Conservation (phyloP, 148 eudicot species). For the Diospyros lotus region DNA sequence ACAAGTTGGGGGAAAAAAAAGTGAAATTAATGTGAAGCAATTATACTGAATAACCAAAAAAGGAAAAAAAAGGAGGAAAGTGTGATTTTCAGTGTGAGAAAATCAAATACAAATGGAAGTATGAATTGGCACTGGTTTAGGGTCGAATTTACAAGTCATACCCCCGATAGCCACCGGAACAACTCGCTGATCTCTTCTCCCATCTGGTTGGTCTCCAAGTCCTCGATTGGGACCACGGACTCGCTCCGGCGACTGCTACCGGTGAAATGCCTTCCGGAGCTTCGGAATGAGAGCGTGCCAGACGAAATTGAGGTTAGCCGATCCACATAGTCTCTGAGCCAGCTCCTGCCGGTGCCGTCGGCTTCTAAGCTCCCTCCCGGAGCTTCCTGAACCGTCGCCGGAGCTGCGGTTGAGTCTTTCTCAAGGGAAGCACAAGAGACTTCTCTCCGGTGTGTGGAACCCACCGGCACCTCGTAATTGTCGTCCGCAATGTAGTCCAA, state of each 20-base stretch:
- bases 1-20: neutral
- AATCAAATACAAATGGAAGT: neutral
- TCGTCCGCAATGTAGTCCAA: constrained; percentile 64
- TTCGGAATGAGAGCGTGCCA: constrained; percentile 53
- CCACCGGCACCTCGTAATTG: constrained; percentile 33
- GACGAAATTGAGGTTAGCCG: constrained; percentile 45
- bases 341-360: constrained; percentile 36
- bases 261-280: constrained; percentile 67
- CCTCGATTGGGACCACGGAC: constrained; percentile 29
- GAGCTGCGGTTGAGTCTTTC: constrained; percentile 29
- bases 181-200: constrained; percentile 81
- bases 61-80: too few relatives aligned
- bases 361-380: constrained; percentile 21
- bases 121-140: constrained; percentile 2
- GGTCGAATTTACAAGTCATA: constrained; percentile 26
- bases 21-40: too few relatives aligned
- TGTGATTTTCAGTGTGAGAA: too few relatives aligned
- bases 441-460: constrained; percentile 23
- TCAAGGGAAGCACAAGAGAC: constrained; percentile 20
- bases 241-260: constrained; percentile 73
- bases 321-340: constrained; percentile 73
- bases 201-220: constrained; percentile 50
- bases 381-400: constrained; percentile 5
- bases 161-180: constrained; percentile 80
- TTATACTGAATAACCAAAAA: too few relatives aligned